phyloP scores from a whole-genome alignment of 2,329 filamentous ascomycete species.

The Xylaria digitata region DNA sequence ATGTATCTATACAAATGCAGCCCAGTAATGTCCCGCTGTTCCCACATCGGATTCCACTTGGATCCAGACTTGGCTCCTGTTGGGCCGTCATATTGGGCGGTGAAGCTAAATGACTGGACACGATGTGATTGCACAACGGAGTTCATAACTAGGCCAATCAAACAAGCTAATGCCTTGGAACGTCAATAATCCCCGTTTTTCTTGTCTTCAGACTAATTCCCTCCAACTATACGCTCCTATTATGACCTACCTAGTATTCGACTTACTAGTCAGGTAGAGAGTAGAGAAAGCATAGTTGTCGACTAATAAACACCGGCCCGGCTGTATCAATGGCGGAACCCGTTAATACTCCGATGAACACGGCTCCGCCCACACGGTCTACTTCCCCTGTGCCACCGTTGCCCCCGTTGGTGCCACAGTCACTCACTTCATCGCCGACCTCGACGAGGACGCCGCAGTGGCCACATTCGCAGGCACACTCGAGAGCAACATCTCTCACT shows the following conservation, averaged over 20 bases:
- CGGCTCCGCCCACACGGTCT: constrained; percentile 57
- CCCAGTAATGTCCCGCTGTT: constrained; percentile 2
- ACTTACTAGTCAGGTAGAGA: neutral
- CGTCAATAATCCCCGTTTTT: constrained; percentile 15
- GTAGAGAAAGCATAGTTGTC: neutral
- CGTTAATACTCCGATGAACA: constrained; percentile 59
- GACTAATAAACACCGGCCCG: neutral
- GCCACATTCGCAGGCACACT: constrained; percentile 34
- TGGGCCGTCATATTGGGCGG: constrained; percentile 23
- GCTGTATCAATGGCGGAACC: constrained; percentile 57
- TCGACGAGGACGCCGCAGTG: constrained; percentile 34
- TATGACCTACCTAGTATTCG: neutral
- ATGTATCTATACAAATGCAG: constrained; percentile 14
- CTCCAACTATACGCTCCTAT: constrained; percentile 1
- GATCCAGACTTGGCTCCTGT: constrained; percentile 8
- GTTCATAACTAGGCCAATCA: constrained; percentile 19
- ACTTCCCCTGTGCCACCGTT: constrained; percentile 53
- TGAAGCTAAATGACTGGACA: constrained; percentile 19
- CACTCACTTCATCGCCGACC: constrained; percentile 40
- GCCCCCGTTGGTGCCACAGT: constrained; percentile 37
- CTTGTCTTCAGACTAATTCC: constrained; percentile 1
- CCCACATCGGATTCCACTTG: constrained; percentile 9
- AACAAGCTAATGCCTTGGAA: neutral
- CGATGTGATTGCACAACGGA: constrained; percentile 19
- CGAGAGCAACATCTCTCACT: constrained; percentile 33